Percentiles rank a stretch among this genome's conserved stretches.
These are phyloP conservation scores for Xylaria venustula DNA, from an alignment of 495 filamentous ascomycete species.

Conservation along the genomic window DNA sequence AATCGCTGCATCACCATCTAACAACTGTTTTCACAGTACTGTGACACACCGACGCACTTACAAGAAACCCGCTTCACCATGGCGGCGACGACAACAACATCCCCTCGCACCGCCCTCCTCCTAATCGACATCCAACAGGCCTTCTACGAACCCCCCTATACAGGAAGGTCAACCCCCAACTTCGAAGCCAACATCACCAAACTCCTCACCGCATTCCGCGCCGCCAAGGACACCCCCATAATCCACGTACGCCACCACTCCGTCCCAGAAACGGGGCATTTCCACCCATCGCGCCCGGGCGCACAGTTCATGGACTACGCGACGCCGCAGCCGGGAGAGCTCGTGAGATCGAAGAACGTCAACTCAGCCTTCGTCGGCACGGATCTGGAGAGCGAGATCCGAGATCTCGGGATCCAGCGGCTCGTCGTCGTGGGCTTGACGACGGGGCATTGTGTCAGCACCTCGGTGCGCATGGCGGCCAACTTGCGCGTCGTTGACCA, in stretches of 20 bases:
- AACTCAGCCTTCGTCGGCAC: constrained; percentile 52
- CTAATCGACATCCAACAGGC: constrained; percentile 59
- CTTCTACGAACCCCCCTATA: constrained; percentile 49
- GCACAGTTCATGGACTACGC: constrained; percentile 41
- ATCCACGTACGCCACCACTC: constrained; percentile 51
- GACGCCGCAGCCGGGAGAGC: constrained; percentile 38
- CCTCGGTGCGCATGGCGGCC: constrained; percentile 48
- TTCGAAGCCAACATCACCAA: constrained; percentile 45
- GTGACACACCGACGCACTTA: too few relatives aligned
- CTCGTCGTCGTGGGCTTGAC: constrained; percentile 46
- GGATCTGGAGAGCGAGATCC: constrained; percentile 39
- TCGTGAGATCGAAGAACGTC: constrained; percentile 45
- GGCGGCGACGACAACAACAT: constrained; percentile 9
- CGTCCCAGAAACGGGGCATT: constrained; percentile 24
- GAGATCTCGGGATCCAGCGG: constrained; percentile 34
- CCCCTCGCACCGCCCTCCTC: constrained; percentile 49
- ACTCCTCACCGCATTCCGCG: constrained; percentile 44
- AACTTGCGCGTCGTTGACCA: constrained; percentile 43
- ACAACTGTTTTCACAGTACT: too few relatives aligned
- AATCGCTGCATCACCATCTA: too few relatives aligned
- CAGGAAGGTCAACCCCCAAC: constrained; percentile 42
- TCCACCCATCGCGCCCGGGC: constrained; percentile 33
- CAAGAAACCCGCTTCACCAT: background rate
- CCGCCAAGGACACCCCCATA: constrained; percentile 23
- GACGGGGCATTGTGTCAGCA: constrained; percentile 53